These are phyloP conservation scores for Phytophthora palmivora DNA, from an alignment of 352 stramenopile genomes.

Conservation along the genomic window DNA sequence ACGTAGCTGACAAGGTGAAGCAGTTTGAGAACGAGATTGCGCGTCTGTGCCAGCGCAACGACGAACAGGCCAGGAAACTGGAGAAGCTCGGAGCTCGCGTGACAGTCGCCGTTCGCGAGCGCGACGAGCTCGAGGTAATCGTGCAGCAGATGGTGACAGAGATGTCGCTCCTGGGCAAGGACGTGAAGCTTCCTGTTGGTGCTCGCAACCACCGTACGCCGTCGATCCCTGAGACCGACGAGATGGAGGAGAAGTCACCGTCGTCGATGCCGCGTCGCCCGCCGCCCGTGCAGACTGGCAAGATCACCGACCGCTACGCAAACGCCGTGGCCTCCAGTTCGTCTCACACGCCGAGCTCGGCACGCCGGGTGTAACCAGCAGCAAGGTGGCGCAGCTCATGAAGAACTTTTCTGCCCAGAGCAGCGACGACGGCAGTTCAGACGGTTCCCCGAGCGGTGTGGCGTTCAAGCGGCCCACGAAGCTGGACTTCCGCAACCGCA, in stretches of 20 bases:
- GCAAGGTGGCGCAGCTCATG: conserved; percentile 72
- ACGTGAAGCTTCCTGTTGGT: conserved; percentile 21
- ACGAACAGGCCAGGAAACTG: conserved; percentile 59
- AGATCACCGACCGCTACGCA: conserved; percentile 60
- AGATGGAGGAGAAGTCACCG: conserved; percentile 37
- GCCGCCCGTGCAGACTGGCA: conserved; percentile 24
- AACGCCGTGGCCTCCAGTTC: conserved; percentile 44
- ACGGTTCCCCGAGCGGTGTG: conserved; percentile 26
- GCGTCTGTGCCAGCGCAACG: conserved; percentile 56
- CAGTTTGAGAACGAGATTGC: conserved; percentile 61
- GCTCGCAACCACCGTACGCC: conserved; percentile 23
- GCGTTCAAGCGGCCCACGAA: conserved; percentile 42
- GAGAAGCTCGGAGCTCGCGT: conserved; percentile 60
- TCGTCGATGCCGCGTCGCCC: conserved; percentile 6
- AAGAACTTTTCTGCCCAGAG: conserved; percentile 68
- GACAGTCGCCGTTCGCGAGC: conserved; percentile 52
- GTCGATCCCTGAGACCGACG: conserved; percentile 29
- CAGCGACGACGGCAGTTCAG: conserved; percentile 19
- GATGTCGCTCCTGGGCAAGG: conserved; percentile 49
- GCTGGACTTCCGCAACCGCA: conserved; percentile 49
- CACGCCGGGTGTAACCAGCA: conserved; percentile 35
- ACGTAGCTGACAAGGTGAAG: conserved; percentile 56
- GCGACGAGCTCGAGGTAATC: conserved; percentile 68
- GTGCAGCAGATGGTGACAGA: conserved; percentile 64
- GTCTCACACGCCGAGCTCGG: conserved; percentile 15